phyloP scores from a whole-genome alignment of 208 protist species.

The Leishmania lainsoni region DNA sequence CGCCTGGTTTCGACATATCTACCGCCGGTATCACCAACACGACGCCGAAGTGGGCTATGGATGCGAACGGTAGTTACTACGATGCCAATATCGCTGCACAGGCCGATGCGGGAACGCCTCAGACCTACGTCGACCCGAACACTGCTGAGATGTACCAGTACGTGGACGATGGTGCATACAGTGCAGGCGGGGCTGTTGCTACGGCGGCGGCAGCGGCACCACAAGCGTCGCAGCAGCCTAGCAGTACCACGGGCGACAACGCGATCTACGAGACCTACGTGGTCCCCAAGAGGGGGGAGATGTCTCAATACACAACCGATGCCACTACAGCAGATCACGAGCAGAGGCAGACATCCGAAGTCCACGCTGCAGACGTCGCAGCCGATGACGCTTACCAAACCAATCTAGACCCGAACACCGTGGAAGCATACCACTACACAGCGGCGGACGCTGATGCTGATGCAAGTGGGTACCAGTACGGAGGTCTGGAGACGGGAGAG shows the following conservation, averaged over 20 bases:
- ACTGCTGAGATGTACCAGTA: conserved; percentile 42
- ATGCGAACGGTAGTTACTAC: conserved; percentile 68
- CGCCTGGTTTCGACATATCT: conserved; percentile 22
- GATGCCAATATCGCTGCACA: conserved; percentile 10
- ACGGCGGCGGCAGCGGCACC: background rate
- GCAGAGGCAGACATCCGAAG: conserved; percentile 1
- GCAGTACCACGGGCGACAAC: background rate
- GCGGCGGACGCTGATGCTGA: background rate
- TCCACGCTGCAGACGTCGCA: background rate
- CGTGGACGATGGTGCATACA: background rate
- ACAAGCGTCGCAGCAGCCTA: conserved; percentile 1
- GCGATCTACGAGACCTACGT: conserved; percentile 37
- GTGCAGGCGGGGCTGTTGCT: background rate
- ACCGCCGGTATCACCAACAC: conserved; percentile 5
- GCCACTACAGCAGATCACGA: background rate
- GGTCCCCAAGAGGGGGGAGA: conserved; percentile 33
- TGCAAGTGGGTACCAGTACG: conserved; percentile 33
- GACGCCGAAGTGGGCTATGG: conserved; percentile 40
- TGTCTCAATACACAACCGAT: conserved; percentile 26
- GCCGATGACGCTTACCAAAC: conserved; percentile 17
- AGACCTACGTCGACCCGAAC: conserved; percentile 36
- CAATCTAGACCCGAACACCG: conserved; percentile 41
- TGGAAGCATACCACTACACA: conserved; percentile 43
- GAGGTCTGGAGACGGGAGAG: conserved; percentile 41
- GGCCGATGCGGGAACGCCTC: background rate